These are phyloP conservation scores for Globisporangium viniferum DNA, from an alignment of 352 stramenopile species.

Conservation along the genomic window DNA sequence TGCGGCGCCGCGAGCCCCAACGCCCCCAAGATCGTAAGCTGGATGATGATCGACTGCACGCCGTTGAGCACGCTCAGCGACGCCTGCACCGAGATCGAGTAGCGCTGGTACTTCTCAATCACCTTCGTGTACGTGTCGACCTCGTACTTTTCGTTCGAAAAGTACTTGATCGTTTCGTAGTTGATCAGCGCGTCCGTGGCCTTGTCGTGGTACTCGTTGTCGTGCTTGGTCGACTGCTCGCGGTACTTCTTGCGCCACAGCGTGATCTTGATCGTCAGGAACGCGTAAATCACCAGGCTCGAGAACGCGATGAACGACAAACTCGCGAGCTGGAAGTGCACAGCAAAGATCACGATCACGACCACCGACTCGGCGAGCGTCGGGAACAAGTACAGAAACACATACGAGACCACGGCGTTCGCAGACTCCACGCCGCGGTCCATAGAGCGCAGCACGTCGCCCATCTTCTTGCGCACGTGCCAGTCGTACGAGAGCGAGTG, in stretches of 20 bases:
- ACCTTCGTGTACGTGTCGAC: conserved; percentile 88
- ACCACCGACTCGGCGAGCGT: conserved; percentile 95
- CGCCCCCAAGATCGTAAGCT: conserved; percentile 61
- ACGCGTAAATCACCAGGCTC: conserved; percentile 95
- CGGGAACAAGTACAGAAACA: conserved; percentile 96
- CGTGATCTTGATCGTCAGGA: conserved; percentile 96
- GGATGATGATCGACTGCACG: conserved; percentile 86
- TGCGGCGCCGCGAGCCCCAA: conserved; percentile 66
- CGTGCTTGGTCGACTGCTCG: conserved; percentile 90
- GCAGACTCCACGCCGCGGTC: conserved; percentile 90
- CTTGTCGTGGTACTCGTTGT: conserved; percentile 98
- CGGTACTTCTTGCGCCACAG: conserved; percentile 98
- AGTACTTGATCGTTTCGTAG: conserved; percentile 99
- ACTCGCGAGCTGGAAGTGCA: conserved; percentile 92
- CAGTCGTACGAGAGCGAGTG: conserved; percentile 96
- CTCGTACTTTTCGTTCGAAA: conserved; percentile 94
- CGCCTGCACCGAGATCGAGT: conserved; percentile 91
- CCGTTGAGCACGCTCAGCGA: conserved; percentile 95
- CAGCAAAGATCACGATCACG: conserved; percentile 89
- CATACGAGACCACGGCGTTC: conserved; percentile 95
- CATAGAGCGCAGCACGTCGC: conserved; percentile 94
- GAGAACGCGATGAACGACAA: conserved; percentile 93
- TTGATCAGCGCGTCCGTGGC: conserved; percentile 97
- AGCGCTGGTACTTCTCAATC: conserved; percentile 93
- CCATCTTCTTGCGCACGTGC: conserved; percentile 97